Conservation (phyloP, 495 filamentous ascomycete genomes). For the Penicillium desertorum region DNA sequence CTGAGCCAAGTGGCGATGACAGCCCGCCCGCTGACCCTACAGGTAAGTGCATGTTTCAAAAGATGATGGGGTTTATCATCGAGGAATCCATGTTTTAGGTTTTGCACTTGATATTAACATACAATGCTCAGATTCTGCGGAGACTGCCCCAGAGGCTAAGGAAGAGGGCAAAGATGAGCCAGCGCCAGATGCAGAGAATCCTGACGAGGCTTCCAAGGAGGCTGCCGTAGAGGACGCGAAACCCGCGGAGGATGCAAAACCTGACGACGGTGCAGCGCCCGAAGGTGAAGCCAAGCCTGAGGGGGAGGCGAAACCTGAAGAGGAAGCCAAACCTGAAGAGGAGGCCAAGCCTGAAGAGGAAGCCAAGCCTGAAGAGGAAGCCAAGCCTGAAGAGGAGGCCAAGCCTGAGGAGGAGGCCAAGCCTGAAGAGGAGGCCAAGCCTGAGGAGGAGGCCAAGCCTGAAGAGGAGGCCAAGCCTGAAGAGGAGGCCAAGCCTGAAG, state of each 20-base stretch:
- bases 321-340: slow-evolving; percentile 3
- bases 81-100: background rate
- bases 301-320: slow-evolving; percentile 10
- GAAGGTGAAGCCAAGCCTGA: slow-evolving; percentile 15
- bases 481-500: background rate
- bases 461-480: background rate
- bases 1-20: slow-evolving; percentile 19
- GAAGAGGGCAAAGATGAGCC: slow-evolving; percentile 25
- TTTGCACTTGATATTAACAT: slow-evolving; percentile 18
- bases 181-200: slow-evolving; percentile 17
- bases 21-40: slow-evolving; percentile 13
- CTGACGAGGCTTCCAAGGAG: slow-evolving; percentile 23
- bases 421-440: background rate
- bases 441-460: background rate
- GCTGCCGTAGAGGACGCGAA: slow-evolving; percentile 16
- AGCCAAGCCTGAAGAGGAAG: background rate
- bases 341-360: slow-evolving; percentile 13
- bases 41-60: slow-evolving; percentile 26
- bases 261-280: slow-evolving; percentile 18
- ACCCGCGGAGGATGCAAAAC: slow-evolving; percentile 14
- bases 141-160: slow-evolving; percentile 27
- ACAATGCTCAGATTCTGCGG: slow-evolving; percentile 25
- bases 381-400: slow-evolving; percentile 2
- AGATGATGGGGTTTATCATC: slow-evolving; percentile 1
- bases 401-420: slow-evolving; percentile 1